A percentile compares a stretch with the other conserved stretches of the same genome.
Evolutionary conservation across 108 stramenopile genomes (phyloP).

Genomic region (Skeletonema marinoi): DNA sequence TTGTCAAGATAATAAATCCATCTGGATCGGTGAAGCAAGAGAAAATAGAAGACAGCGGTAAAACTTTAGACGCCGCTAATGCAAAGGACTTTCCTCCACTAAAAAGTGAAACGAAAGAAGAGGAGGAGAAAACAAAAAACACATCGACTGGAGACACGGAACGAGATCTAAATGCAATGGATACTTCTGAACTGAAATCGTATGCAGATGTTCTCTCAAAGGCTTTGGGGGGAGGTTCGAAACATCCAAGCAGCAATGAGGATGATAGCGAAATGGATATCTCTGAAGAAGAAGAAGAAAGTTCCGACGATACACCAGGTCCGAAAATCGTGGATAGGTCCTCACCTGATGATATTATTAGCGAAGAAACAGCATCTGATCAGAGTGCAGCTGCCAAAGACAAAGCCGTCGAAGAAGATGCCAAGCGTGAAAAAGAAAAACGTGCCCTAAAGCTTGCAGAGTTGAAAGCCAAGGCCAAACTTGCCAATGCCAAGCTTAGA

Average conservation of each 20-base stretch:
- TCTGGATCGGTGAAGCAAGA: neutral
- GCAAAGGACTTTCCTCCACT: neutral
- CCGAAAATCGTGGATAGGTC: neutral
- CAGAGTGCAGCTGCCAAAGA: neutral
- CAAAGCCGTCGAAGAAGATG: neutral
- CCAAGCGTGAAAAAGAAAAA: slow-evolving; percentile 20
- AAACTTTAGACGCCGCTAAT: neutral
- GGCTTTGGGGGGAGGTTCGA: slow-evolving; percentile 3
- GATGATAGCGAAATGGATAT: slow-evolving; percentile 42
- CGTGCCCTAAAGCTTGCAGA: slow-evolving; percentile 41
- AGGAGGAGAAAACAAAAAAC: neutral
- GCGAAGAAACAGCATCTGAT: neutral
- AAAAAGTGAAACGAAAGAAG: neutral
- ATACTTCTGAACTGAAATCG: slow-evolving; percentile 20
- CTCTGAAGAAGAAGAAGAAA: slow-evolving; percentile 20
- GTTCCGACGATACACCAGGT: neutral
- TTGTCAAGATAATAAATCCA: slow-evolving; percentile 7
- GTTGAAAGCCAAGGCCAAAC: slow-evolving; percentile 44
- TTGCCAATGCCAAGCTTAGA: slow-evolving; percentile 40
- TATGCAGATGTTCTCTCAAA: slow-evolving; percentile 25
- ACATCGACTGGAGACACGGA: neutral
- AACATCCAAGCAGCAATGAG: neutral
- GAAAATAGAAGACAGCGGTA: neutral
- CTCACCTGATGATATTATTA: neutral
- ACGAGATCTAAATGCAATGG: slow-evolving; percentile 15